Evolutionary conservation across 192 early-diverging fungal species (phyloP), one percentile per base, ranked within the genome.

Genomic region (Linnemannia zychae): DNA sequence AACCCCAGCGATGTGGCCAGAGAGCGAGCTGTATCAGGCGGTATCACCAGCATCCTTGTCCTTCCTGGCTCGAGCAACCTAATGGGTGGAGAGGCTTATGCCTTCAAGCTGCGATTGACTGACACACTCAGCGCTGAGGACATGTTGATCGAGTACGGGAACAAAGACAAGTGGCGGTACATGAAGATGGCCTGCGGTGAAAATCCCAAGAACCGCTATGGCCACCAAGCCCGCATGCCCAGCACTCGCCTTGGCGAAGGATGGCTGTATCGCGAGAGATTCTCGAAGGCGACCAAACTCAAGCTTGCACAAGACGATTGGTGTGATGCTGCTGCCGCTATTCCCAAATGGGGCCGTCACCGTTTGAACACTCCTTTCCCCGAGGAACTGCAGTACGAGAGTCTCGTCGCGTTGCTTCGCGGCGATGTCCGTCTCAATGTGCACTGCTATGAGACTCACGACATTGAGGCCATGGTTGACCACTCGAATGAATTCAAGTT

Each of bases 131-230:
- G 88, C 33, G 90, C 87, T 49, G 93, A 93, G 53, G 91, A 95
- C 66, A 95, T 96, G 94, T 67, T 86, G n/a, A 66, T 95, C 38
- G 88, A 94, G 75, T 70, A 71, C 13, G 72, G 76, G 2, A 71
- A 73, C 65, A n/a, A 79, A 3, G 71, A 67, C 71, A 72, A 78
- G 52, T 93, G 93, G 93, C 80, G 93, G 47, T 96, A 89, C 85
- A 92, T 94, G 90, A 96, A 96, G 76, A 93, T 94, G 91, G 95
- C 95, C 2, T 96, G 95, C 74, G 95, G 95, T 28, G 95, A 96
- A 79, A 96, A 96, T 78, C 88, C 93, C 48, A 95, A 93, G 77
- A 78, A 20, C 1, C 2, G 24, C 7, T 73, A 79, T 49, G 50
- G 77, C n/a, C 12, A 33, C 12, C 7, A 48, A 31, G 53, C 28